Base-by-base conservation (phyloP, 179 eudicot species). In the Spinacia oleracea region DNA sequence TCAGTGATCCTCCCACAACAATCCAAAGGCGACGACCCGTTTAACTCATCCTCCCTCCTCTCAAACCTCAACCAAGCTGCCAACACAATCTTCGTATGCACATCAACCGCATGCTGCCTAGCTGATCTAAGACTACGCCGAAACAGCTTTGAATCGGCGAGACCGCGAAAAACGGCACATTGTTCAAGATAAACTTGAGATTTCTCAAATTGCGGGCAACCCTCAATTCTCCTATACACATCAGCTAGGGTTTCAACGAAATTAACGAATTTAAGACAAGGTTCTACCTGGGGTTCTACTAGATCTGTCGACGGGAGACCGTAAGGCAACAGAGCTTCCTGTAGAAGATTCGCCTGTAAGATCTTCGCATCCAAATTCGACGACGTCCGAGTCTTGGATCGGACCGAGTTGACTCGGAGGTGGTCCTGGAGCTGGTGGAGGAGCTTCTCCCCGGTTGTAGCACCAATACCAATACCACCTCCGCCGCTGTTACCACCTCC, bases 11-110 rank as follows among this genome's bases (percentile, higher is more conserved):
- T 74, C 6, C 94, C 96, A 73, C 83, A 82, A 62, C 98, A 94
- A 72, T 90, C 89, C 88, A 89, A 79, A 2, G 93, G 78, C 0
- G 85, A 80, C 1, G 88, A 78, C n/a, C 92, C 98, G 32, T 75
- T 79, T 50, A 95, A 82, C 81, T 95, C 97, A 79, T 93, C 91
- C 79, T 93, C 98, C 60, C 98, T 87, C 82, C 96, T 81, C 78
- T 93, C 98, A 73, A 81, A 93, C 77, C 92, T 77, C 88, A 95
- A 77, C 98, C 98, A 95, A 60, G 97, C 95, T 0, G 98, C 88
- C 5, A 91, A 75, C 34, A 95, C 97, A 56, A 95, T 87, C 88
- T 93, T 91, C 5, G 85, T 86, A 82, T 93, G 97, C 20, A 89
- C 91, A 72, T 89, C 97, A 62, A 79, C 84, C 8, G 96, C 96